Base-by-base conservation (phyloP, 75 land plant genomes). In the Ceratopteris richardii region DNA sequence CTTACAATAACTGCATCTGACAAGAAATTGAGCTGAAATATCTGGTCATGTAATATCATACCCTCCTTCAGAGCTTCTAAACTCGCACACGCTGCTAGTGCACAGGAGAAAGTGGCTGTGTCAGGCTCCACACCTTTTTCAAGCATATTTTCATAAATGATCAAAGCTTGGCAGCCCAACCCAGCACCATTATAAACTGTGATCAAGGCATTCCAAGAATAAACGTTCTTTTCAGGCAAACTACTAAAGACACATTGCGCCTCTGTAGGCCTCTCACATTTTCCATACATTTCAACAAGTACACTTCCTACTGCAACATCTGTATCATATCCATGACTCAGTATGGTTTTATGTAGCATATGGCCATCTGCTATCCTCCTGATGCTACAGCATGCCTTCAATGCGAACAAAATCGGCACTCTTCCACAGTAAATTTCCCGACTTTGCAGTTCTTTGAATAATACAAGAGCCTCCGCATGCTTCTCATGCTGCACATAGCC, bases 191-290 rank as follows among this genome's bases (percentile, higher is more conserved):
- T 56, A 62, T 71, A 75, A 10, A 62, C 79, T 6, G 77, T 66
- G 29, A 83, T 79, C 0, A 83, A 72, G 0, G 77, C 73, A 76
- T 83, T 83, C 87, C 87, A 83, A 0, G 62, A 68, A 24, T 79
- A 82, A 39, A 65, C 70, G 67, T 79, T 81, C 2, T 56, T 56
- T 24, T 37, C 50, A 2, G 59, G 53, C 66, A 74, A 62, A 2
- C 44, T 26, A 11, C 64, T 64, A 55, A 75, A 75, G 43, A 75
- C 17, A 23, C 25, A 19, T 11, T 60, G 39, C 10, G 65, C 78
- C 46, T 56, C 24, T 0, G 50, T 41, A 42, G 40, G 1, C 26
- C 11, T n/a, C 26, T 48, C 61, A 40, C 58, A 23, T 17, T 56
- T 56, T 2, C 27, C 58, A 26, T 56, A 56, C 37, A 56, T 29